Evolutionary conservation across 2,329 filamentous ascomycete species (phyloP).

Genomic region (Aspergillus pseudoterreus): DNA sequence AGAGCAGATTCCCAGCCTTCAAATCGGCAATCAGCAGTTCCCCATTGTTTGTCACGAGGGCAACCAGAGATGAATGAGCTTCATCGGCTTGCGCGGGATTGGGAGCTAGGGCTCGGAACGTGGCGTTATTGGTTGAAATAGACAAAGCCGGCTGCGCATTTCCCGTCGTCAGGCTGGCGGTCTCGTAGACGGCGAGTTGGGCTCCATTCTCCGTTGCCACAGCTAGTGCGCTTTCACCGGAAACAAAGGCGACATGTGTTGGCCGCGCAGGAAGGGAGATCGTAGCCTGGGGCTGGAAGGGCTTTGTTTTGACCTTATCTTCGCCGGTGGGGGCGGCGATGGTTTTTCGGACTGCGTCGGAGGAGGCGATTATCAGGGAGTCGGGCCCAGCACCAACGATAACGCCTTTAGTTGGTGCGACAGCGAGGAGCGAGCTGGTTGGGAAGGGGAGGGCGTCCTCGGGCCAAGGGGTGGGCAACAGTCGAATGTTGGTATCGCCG

Average conservation of each 20-base stretch:
- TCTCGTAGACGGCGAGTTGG: constrained; percentile 79
- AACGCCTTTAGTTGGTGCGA: constrained; percentile 75
- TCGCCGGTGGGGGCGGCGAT: constrained; percentile 59
- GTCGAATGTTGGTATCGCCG: constrained; percentile 75
- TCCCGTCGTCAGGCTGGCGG: constrained; percentile 63
- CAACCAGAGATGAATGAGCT: constrained; percentile 62
- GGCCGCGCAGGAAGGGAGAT: constrained; percentile 71
- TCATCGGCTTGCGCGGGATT: constrained; percentile 67
- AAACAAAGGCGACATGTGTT: constrained; percentile 84
- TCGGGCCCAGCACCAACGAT: constrained; percentile 85
- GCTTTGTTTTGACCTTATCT: constrained; percentile 60
- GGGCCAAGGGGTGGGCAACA: constrained; percentile 75
- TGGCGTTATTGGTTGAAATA: constrained; percentile 69
- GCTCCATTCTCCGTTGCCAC: constrained; percentile 77
- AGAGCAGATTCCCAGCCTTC: constrained; percentile 58
- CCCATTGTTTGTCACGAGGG: constrained; percentile 74
- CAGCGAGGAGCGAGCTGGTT: constrained; percentile 76
- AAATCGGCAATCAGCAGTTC: constrained; percentile 82
- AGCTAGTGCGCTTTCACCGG: constrained; percentile 81
- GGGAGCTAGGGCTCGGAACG: constrained; percentile 70
- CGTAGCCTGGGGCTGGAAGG: constrained; percentile 69
- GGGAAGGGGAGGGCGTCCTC: constrained; percentile 64
- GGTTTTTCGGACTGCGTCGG: constrained; percentile 71
- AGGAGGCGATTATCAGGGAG: constrained; percentile 69
- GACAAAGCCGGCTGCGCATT: constrained; percentile 68